phyloP scores from a whole-genome alignment of 73 alveolate species.

The Paramecium tetraurelia region DNA sequence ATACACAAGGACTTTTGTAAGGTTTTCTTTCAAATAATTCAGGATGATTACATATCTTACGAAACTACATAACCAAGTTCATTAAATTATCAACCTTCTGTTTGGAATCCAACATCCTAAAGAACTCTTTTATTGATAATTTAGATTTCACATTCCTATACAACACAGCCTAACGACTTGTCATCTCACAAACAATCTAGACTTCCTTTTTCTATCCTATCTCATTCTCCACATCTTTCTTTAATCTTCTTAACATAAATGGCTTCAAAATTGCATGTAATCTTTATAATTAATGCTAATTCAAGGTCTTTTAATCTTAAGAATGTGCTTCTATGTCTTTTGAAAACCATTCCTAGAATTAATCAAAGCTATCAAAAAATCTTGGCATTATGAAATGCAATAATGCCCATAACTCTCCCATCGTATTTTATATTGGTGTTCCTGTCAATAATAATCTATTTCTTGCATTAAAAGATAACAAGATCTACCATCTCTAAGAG shows the following conservation, averaged over 20 bases:
- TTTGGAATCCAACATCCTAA: conserved; percentile 86
- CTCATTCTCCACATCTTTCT: conserved; percentile 97
- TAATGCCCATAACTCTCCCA: conserved; percentile 99
- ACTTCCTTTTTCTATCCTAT: conserved; percentile 93
- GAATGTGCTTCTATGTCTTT: conserved; percentile 98
- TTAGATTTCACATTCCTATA: conserved; percentile 91
- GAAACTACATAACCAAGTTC: conserved; percentile 96
- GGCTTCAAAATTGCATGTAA: conserved; percentile 97
- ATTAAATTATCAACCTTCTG: conserved; percentile 92
- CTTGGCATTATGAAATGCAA: conserved; percentile 98
- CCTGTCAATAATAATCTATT: conserved; percentile 96
- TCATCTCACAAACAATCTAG: conserved; percentile 91
- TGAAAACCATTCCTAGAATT: conserved; percentile 98
- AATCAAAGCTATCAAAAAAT: conserved; percentile 95
- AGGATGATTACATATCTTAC: conserved; percentile 98
- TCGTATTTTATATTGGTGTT: conserved; percentile 97
- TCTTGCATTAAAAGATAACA: conserved; percentile 91
- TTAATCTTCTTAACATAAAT: conserved; percentile 94
- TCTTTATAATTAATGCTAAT: conserved; percentile 90
- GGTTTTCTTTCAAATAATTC: conserved; percentile 95
- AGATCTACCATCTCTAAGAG: conserved; percentile 93
- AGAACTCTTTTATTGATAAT: conserved; percentile 90
- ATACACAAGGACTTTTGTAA: conserved; percentile 88
- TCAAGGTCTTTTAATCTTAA: conserved; percentile 86
- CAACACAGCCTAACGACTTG: conserved; percentile 88